Base-by-base conservation (phyloP, 192 early-diverging fungal species). In the Obelidium mucronatum region DNA sequence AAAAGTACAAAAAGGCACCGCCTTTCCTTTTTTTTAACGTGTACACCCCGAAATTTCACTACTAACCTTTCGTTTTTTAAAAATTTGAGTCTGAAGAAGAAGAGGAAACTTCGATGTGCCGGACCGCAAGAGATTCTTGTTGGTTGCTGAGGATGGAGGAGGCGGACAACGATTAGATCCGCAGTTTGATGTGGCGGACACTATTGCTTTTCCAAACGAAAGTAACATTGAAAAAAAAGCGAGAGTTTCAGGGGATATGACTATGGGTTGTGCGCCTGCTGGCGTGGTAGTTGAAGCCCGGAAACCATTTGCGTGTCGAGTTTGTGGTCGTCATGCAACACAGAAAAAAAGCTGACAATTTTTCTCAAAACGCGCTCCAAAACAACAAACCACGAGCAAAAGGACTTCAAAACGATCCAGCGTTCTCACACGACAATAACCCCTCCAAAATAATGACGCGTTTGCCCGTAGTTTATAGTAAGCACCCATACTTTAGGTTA, bases 11-110 rank as follows among this genome's bases (percentile, higher is more conserved):
- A n/a, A n/a, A n/a, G n/a, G n/a, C n/a, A n/a, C n/a, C n/a, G n/a
- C n/a, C n/a, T n/a, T n/a, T n/a, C n/a, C n/a, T n/a, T n/a, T n/a
- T n/a, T n/a, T n/a, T n/a, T n/a, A n/a, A n/a, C n/a, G n/a, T n/a
- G n/a, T n/a, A n/a, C n/a, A 85, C 83, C 4, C 81, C 83, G 2
- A 35, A 83, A 63, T 28, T 84, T 33, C 78, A 80, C 30, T 84
- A 81, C 51, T 84, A 58, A 71, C 33, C 78, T 67, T 28, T 19
- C 40, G 2, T 34, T 36, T 48, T 30, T 70, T 24, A 58, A 74
- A 26, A 74, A 26, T 24, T 34, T 61, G 17, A 64, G 34, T 24
- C 28, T 40, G 31, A 64, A 64, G 1, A 34, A 64, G 31, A 19
- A 33, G 11, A 37, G n/a, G 6, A 34, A 40, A 33, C 39, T 64